Percentiles rank a stretch among this genome's conserved stretches.
Evolutionary conservation across 2,329 filamentous ascomycete genomes (phyloP).

Genomic region (Epichloe brachyelytri): DNA sequence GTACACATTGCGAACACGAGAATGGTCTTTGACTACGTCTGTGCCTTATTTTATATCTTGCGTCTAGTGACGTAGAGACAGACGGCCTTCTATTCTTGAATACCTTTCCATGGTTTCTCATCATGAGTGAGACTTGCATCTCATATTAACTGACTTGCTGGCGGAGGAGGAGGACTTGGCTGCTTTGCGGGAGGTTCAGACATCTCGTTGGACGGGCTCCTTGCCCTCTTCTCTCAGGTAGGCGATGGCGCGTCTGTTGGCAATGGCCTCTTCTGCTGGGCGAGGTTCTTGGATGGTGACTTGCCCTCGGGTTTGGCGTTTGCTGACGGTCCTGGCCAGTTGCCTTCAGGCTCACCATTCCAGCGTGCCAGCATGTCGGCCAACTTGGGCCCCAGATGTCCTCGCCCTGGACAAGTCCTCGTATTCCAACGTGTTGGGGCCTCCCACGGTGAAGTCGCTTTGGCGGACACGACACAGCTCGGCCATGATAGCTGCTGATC

Average conservation of each 20-base stretch:
- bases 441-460: constrained; percentile 61
- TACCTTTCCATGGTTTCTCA: constrained; percentile 31
- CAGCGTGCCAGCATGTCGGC: constrained; percentile 31
- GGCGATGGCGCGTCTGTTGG: neutral
- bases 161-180: constrained; percentile 4
- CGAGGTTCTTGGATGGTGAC: constrained; percentile 5
- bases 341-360: constrained; percentile 21
- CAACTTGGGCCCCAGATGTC: constrained; percentile 69
- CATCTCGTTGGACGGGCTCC: constrained; percentile 15
- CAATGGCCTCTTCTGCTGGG: constrained; percentile 6
- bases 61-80: neutral
- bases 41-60: neutral
- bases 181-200: constrained; percentile 17
- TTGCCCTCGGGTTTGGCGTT: constrained; percentile 7
- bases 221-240: constrained; percentile 18
- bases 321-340: constrained; percentile 12
- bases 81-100: constrained; percentile 20
- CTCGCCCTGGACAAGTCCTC: constrained; percentile 65
- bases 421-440: constrained; percentile 64
- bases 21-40: neutral
- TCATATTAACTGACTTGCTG: neutral
- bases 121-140: constrained; percentile 22
- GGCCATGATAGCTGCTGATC: constrained; percentile 76
- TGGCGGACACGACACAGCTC: constrained; percentile 71
- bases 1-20: neutral